phyloP scores from a whole-genome alignment of 805 yeast genomes.

The Tanozyma kutaoensis region DNA sequence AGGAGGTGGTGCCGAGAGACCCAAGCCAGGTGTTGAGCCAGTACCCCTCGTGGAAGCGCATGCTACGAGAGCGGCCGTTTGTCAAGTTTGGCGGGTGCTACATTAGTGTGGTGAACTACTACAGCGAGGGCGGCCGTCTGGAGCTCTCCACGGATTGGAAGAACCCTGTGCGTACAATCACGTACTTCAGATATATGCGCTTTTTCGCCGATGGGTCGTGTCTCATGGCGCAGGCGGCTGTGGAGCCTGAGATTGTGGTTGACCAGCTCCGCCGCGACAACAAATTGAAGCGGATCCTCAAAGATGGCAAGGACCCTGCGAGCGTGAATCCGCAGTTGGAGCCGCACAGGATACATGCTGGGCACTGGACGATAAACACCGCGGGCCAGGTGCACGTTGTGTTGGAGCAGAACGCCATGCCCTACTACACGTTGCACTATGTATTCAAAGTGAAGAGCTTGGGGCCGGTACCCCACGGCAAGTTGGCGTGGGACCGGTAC shows the following conservation, averaged over 20 bases:
- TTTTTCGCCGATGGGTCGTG: conserved; percentile 73
- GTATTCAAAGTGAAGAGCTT: conserved; percentile 43
- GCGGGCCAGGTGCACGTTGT: conserved; percentile 35
- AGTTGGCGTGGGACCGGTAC: conserved; percentile 59
- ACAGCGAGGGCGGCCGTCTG: conserved; percentile 68
- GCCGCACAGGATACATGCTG: conserved; percentile 26
- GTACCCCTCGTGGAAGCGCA: conserved; percentile 27
- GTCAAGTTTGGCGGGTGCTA: conserved; percentile 74
- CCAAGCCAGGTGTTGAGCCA: conserved; percentile 16
- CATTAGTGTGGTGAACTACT: conserved; percentile 72
- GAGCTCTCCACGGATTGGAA: conserved; percentile 55
- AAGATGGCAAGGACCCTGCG: conserved; percentile 8
- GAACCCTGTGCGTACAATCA: conserved; percentile 70
- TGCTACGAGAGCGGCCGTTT: conserved; percentile 60
- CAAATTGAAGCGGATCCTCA: conserved; percentile 7
- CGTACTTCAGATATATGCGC: conserved; percentile 77
- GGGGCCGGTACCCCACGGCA: conserved; percentile 50
- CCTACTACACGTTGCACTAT: conserved; percentile 51
- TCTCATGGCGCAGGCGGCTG: conserved; percentile 52
- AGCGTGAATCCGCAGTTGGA: conserved; percentile 7
- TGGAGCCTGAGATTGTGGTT: conserved; percentile 60
- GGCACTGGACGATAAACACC: conserved; percentile 45
- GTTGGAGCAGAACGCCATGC: conserved; percentile 45
- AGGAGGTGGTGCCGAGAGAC: conserved; percentile 21
- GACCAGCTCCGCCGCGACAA: conserved; percentile 31